Percentiles rank a stretch among this genome's conserved stretches.
These are phyloP conservation scores for Mucor piriformis DNA, from an alignment of 371 early-diverging fungal genomes.

Conservation along the genomic window DNA sequence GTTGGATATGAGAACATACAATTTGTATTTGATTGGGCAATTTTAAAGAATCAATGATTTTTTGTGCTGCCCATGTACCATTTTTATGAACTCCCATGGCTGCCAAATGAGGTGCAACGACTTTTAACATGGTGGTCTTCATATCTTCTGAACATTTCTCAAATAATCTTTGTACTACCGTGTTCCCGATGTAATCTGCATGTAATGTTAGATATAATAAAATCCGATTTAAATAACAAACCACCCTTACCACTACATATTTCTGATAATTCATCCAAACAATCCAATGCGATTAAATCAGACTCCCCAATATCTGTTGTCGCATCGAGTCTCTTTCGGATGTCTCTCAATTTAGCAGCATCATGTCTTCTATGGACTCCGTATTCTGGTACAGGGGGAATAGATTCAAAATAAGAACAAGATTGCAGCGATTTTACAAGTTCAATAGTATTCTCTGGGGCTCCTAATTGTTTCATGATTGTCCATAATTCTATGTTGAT, in stretches of 20 bases:
- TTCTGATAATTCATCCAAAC: conserved; percentile 74
- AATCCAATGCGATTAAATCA: conserved; percentile 72
- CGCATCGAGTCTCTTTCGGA: conserved; percentile 81
- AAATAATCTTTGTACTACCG: conserved; percentile 79
- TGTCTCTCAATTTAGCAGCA: conserved; percentile 81
- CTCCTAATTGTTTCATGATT: conserved; percentile 36
- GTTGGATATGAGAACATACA: conserved; percentile 46
- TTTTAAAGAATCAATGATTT: conserved; percentile 77
- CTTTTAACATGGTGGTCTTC: conserved; percentile 48
- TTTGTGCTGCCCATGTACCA: conserved; percentile 92
- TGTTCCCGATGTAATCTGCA: conserved; percentile 64
- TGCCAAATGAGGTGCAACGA: conserved; percentile 74
- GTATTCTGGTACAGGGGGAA: conserved; percentile 77
- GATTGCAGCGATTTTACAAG: conserved; percentile 21
- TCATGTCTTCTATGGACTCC: conserved; percentile 70
- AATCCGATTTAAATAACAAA: too few species aligned
- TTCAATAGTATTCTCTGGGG: conserved; percentile 17
- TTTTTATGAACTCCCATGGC: conserved; percentile 88
- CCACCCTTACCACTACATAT: conserved; percentile 86
- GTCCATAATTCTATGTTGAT: conserved; percentile 19
- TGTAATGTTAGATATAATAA: too few species aligned
- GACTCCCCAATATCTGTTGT: conserved; percentile 57
- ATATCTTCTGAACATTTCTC: conserved; percentile 66
- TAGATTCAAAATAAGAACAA: conserved; percentile 60
- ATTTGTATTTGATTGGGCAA: conserved; percentile 25